phyloP scores from a whole-genome alignment of 192 early-diverging fungal species.

The Linderina pennispora region DNA sequence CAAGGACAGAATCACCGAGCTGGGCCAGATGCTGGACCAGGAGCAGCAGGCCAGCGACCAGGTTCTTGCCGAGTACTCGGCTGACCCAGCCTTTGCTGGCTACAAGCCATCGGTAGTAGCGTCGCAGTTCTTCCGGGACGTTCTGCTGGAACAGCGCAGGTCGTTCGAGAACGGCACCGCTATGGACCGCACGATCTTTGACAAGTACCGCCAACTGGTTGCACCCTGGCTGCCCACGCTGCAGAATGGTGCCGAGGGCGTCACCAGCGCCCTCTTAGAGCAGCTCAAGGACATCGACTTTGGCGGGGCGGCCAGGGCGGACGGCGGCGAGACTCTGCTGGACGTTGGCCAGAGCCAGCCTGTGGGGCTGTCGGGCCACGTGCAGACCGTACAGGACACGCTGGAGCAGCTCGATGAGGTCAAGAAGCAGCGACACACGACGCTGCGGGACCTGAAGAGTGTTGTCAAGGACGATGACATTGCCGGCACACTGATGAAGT shows the following conservation, averaged over 20 bases:
- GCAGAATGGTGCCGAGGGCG: conserved; percentile 40
- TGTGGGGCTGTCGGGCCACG: conserved; percentile 32
- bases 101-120: conserved; percentile 73
- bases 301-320: conserved; percentile 17
- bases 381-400: conserved; percentile 31
- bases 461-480: conserved; percentile 83
- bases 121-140: conserved; percentile 69
- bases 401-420: conserved; percentile 39
- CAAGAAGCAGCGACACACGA: conserved; percentile 36
- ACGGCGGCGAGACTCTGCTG: conserved; percentile 49
- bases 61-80: conserved; percentile 69
- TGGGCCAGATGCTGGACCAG: conserved; percentile 66
- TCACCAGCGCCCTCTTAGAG: conserved; percentile 44
- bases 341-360: conserved; percentile 50
- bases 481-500: conserved; percentile 27
- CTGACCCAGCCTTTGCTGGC: conserved; percentile 62
- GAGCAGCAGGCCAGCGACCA: conserved; percentile 83
- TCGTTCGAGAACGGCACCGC: conserved; percentile 69
- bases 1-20: conserved; percentile 58
- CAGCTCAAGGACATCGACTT: conserved; percentile 38
- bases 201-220: conserved; percentile 30
- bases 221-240: conserved; percentile 40
- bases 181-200: conserved; percentile 55
- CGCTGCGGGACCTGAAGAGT: conserved; percentile 49
- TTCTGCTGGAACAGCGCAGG: conserved; percentile 65